Conservation (phyloP, 805 yeast species). For the Sugiyamaella chiloensis region DNA sequence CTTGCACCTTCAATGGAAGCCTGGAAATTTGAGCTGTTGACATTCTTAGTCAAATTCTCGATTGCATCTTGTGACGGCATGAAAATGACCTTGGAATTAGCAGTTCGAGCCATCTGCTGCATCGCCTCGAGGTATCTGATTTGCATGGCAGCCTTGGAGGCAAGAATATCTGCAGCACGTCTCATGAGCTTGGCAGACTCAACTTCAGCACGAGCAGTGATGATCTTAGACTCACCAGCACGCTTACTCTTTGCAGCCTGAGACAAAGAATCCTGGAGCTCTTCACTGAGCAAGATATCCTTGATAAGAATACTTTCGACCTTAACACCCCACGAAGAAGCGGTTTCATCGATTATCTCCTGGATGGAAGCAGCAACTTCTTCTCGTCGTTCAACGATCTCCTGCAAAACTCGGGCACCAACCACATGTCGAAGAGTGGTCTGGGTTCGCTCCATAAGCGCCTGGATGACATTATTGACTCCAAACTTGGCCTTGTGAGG, state of each 20-base stretch:
- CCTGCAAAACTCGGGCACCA: conserved; percentile 64
- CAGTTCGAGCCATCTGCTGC: conserved; percentile 63
- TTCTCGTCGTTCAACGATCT: conserved; percentile 69
- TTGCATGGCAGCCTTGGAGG: conserved; percentile 75
- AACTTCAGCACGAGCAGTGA: conserved; percentile 71
- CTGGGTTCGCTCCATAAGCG: conserved; percentile 65
- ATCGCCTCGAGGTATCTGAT: conserved; percentile 75
- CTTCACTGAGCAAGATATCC: conserved; percentile 54
- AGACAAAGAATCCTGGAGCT: conserved; percentile 58
- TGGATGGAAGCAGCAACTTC: conserved; percentile 66
- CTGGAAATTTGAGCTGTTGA: conserved; percentile 4
- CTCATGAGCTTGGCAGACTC: conserved; percentile 74
- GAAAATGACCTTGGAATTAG: conserved; percentile 67
- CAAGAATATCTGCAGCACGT: conserved; percentile 72
- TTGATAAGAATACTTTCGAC: conserved; percentile 67
- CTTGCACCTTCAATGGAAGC: conserved; percentile 9
- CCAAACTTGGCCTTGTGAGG: conserved; percentile 66
- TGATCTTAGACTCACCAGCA: conserved; percentile 73
- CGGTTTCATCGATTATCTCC: conserved; percentile 57
- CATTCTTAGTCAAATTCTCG: conserved; percentile 29
- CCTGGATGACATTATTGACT: conserved; percentile 50
- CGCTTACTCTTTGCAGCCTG: conserved; percentile 75
- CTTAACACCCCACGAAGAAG: conserved; percentile 66
- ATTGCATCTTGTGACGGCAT: conserved; percentile 55
- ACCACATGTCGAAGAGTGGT: conserved; percentile 71